phyloP scores from a whole-genome alignment of 2,329 filamentous ascomycete species.

The Emericellopsis atlantica region DNA sequence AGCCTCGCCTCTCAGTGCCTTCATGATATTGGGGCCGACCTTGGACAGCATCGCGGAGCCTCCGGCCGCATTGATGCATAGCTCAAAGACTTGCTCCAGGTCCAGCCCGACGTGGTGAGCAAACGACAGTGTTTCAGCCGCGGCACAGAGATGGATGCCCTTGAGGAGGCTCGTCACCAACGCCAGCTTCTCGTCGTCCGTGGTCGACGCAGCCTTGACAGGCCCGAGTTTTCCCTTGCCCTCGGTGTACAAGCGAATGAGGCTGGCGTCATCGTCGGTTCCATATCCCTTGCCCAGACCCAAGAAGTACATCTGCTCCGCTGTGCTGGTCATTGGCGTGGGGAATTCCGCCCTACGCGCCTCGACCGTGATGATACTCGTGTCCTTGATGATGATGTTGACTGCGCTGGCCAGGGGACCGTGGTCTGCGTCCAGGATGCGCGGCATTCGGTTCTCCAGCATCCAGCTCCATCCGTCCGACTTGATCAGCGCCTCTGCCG shows the following conservation, averaged over 20 bases:
- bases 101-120: conserved; percentile 26
- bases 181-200: conserved; percentile 20
- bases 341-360: conserved; percentile 45
- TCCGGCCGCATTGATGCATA: conserved; percentile 32
- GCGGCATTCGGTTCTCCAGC: conserved; percentile 44
- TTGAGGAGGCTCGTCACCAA: conserved; percentile 25
- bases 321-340: conserved; percentile 45
- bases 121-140: conserved; percentile 29
- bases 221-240: conserved; percentile 19
- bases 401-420: conserved; percentile 44
- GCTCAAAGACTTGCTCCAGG: conserved; percentile 28
- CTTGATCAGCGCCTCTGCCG: conserved; percentile 27
- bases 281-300: conserved; percentile 43
- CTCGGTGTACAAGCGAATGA: conserved; percentile 28
- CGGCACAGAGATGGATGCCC: conserved; percentile 29
- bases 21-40: conserved; percentile 24
- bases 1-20: conserved; percentile 11
- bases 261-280: conserved; percentile 27
- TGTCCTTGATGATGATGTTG: conserved; percentile 48
- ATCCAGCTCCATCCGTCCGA: conserved; percentile 47
- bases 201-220: conserved; percentile 11
- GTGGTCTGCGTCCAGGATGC: conserved; percentile 39
- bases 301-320: conserved; percentile 53
- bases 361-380: conserved; percentile 54
- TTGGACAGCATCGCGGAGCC: conserved; percentile 24